Percentiles rank a stretch among this genome's conserved stretches.
Conservation (phyloP, 1,284 basidiomycete genomes). For the Neonothopanus nambi region DNA sequence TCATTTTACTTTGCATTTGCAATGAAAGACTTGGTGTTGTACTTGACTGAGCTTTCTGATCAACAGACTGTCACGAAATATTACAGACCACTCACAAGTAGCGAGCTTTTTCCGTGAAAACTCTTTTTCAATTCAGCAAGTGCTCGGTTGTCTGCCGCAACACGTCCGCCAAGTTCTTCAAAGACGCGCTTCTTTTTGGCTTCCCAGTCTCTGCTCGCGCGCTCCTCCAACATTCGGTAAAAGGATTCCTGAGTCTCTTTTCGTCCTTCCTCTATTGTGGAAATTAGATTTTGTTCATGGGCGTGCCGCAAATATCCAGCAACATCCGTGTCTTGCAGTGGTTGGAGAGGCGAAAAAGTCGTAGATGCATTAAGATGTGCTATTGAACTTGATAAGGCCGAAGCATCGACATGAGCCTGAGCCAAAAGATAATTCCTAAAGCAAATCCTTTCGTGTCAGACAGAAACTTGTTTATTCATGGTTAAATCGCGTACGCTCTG, state of each 20-base stretch:
- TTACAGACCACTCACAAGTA: slow-evolving; percentile 24
- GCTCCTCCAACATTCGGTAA: slow-evolving; percentile 76
- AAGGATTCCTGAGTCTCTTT: slow-evolving; percentile 87
- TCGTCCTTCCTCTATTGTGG: slow-evolving; percentile 89
- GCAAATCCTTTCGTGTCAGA: background rate
- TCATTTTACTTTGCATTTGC: slow-evolving; percentile 92
- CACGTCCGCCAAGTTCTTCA: slow-evolving; percentile 81
- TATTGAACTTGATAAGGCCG: slow-evolving; percentile 77
- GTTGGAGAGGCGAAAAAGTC: slow-evolving; percentile 89
- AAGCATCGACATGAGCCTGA: slow-evolving; percentile 87
- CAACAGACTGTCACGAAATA: background rate
- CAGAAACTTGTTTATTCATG: background rate
- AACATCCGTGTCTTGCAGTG: slow-evolving; percentile 89
- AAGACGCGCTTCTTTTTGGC: slow-evolving; percentile 86
- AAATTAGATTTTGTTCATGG: slow-evolving; percentile 92
- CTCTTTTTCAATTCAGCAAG: slow-evolving; percentile 61
- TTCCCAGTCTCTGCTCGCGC: slow-evolving; percentile 85
- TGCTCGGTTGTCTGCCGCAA: slow-evolving; percentile 50
- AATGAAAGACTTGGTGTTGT: slow-evolving; percentile 55
- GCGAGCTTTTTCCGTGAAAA: slow-evolving; percentile 50
- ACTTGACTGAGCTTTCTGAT: background rate
- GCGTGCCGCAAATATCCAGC: slow-evolving; percentile 87
- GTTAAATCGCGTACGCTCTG: slow-evolving; percentile 61
- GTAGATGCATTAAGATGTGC: slow-evolving; percentile 79
- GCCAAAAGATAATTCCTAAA: slow-evolving; percentile 82